phyloP scores from a whole-genome alignment of 805 yeast species.

The Lachancea lanzarotensis region DNA sequence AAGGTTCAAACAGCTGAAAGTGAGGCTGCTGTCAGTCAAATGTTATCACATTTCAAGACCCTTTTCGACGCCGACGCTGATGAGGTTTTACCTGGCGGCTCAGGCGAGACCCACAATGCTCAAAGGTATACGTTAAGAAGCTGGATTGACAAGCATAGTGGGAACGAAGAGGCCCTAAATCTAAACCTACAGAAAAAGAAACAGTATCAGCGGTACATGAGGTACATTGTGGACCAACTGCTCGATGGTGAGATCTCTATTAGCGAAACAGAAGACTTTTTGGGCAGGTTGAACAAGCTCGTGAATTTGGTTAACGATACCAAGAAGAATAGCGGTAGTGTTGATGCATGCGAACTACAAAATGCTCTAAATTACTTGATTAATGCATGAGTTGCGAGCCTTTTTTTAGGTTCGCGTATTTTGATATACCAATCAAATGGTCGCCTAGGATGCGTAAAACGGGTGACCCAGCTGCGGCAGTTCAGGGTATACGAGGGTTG shows the following conservation, averaged over 20 bases:
- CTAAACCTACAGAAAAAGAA: conserved; percentile 1
- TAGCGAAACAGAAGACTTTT: conserved; percentile 4
- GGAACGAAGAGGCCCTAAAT: background rate
- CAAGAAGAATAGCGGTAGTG: background rate
- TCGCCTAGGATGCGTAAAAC: conserved; percentile 1
- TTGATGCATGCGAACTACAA: conserved; percentile 2
- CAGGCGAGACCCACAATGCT: background rate
- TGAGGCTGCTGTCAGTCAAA: background rate
- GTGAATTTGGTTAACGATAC: conserved; percentile 1
- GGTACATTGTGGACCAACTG: conserved; percentile 4
- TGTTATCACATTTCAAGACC: conserved; percentile 1
- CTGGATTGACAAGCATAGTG: conserved; percentile 5
- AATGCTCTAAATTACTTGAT: conserved; percentile 7
- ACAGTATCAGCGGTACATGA: conserved; percentile 6
- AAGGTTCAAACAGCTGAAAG: background rate
- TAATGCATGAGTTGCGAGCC: conserved; percentile 1
- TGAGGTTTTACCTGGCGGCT: background rate
- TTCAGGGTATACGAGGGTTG: conserved; percentile 21
- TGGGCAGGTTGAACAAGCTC: conserved; percentile 3
- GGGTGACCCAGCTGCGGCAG: conserved; percentile 17
- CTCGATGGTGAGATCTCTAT: conserved; percentile 5
- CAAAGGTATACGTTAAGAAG: conserved; percentile 1
- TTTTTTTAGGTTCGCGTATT: background rate
- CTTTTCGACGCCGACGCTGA: background rate
- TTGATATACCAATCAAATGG: no score